Percentiles rank a stretch among this genome's conserved stretches.
Conservation (phyloP, 441 rosid genomes). For the Jatropha multifida region DNA sequence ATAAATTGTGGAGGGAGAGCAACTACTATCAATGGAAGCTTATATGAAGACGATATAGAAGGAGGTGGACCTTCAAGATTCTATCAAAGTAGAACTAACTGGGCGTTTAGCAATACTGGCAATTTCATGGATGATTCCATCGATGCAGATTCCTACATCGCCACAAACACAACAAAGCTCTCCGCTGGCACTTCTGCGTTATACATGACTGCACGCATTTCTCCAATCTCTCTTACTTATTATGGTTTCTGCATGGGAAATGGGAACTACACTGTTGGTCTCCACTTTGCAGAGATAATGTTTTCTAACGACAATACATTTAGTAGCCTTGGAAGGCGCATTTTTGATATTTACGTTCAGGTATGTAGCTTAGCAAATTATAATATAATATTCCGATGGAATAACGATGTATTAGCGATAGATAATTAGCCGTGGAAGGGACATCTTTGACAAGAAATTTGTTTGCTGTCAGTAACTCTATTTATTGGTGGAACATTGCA, state of each 20-base stretch:
- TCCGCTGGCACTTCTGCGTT: constrained; percentile 30
- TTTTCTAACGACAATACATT: constrained; percentile 30
- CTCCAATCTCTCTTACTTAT: constrained; percentile 57
- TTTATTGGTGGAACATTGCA: too few relatives aligned
- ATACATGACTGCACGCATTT: constrained; percentile 47
- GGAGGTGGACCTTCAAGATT: constrained; percentile 23
- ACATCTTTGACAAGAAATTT: too few relatives aligned
- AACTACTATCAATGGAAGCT: constrained; percentile 12
- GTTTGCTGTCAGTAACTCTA: too few relatives aligned
- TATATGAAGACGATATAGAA: constrained; percentile 36
- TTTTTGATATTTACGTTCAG: constrained; percentile 63
- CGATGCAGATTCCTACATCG: background rate
- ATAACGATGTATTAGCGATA: too few relatives aligned
- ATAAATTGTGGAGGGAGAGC: constrained; percentile 58
- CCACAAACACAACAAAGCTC: constrained; percentile 19
- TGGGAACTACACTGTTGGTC: constrained; percentile 53
- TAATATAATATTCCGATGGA: too few relatives aligned
- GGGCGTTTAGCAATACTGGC: constrained; percentile 61
- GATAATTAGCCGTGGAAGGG: too few relatives aligned
- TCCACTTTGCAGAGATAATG: constrained; percentile 63
- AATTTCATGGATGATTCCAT: constrained; percentile 42
- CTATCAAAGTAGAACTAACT: constrained; percentile 25
- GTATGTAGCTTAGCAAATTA: constrained; percentile 21
- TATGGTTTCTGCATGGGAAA: constrained; percentile 46
- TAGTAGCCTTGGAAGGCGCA: constrained; percentile 48